Evolutionary conservation across 2,329 filamentous ascomycete genomes (phyloP), one percentile per base, ranked within the genome.

Genomic region (Thyridium curvatum): DNA sequence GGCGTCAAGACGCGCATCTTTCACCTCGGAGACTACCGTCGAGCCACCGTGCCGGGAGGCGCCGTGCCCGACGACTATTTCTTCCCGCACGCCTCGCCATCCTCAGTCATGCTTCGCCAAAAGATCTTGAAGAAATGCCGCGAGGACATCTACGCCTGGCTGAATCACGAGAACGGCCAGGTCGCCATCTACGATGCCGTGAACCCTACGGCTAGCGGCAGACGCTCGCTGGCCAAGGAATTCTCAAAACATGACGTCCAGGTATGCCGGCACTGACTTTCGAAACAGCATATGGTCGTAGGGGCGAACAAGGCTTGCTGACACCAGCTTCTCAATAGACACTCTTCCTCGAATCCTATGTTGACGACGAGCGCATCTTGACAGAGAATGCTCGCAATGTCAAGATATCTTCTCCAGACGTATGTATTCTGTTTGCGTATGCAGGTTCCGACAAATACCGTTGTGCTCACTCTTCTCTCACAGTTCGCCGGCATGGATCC

Each of bases 181-280:
- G 91, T 98, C 40, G 93, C 93, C 40, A 97, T 98, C 43, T 98
- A 97, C 59, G 93, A 98, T 62, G 93, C 94, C 18, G 94, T 98
- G 14, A 98, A 98, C 53, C 90, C 91, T 4, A 82, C 93, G 15
- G 82, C 87, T 15, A 80, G 77, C 41, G 90, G 89, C 13, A 80
- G 93, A 34, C 79, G 84, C 40, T 85, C 88, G 10, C 69, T 98
- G 14, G 90, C 89, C 5, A 95, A 94, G 62, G 93, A 98, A 55
- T 95, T 98, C 58, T 84, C 86, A n/a, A 97, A 96, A 65, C 88
- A 96, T 58, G 87, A 95, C 55, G 90, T 98, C 41, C 85, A 91
- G 71, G 84, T 86, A 63, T 4, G 2, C n/a, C n/a, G n/a, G n/a
- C n/a, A n/a, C n/a, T n/a, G n/a, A n/a, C n/a, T n/a, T n/a, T n/a